Conservation (phyloP, 306 rosid species). For the Prunus kanzakura region DNA sequence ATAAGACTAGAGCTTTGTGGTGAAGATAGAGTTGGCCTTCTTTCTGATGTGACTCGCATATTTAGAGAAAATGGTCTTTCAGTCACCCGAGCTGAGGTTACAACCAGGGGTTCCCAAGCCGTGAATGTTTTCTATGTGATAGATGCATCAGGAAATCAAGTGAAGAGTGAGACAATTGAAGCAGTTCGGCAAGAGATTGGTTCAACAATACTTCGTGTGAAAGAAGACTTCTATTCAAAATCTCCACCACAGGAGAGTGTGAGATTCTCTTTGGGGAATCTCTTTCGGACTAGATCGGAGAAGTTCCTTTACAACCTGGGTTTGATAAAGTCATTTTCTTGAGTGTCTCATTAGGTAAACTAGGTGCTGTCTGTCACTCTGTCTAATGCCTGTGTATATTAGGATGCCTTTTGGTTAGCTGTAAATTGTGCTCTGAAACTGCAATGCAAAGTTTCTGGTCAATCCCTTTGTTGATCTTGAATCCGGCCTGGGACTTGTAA, state of each 20-base stretch:
- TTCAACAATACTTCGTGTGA: slow-evolving; percentile 54
- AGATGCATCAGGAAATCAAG: slow-evolving; percentile 74
- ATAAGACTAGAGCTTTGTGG: slow-evolving; percentile 81
- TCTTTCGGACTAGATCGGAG: slow-evolving; percentile 80
- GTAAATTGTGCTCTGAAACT: slow-evolving; percentile 29
- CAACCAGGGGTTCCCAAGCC: slow-evolving; percentile 77
- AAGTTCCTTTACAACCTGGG: slow-evolving; percentile 89
- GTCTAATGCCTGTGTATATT: slow-evolving; percentile 30
- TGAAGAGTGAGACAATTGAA: slow-evolving; percentile 78
- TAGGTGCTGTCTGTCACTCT: neutral
- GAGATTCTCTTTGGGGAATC: slow-evolving; percentile 60
- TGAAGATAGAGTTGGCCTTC: slow-evolving; percentile 83
- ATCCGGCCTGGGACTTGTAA: slow-evolving; percentile 19
- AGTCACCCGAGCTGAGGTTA: slow-evolving; percentile 85
- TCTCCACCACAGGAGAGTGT: slow-evolving; percentile 56
- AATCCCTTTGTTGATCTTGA: slow-evolving; percentile 9
- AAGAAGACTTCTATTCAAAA: slow-evolving; percentile 46
- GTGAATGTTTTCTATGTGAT: slow-evolving; percentile 84
- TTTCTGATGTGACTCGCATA: slow-evolving; percentile 92
- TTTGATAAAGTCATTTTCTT: slow-evolving; percentile 70
- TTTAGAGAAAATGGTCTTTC: slow-evolving; percentile 95
- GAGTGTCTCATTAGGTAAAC: slow-evolving; percentile 25
- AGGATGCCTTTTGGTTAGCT: slow-evolving; percentile 30
- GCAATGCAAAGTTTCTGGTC: slow-evolving; percentile 3
- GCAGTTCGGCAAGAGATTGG: slow-evolving; percentile 91